These are phyloP conservation scores for Aspergillus steynii DNA, from an alignment of 495 filamentous ascomycete species.

Conservation along the genomic window DNA sequence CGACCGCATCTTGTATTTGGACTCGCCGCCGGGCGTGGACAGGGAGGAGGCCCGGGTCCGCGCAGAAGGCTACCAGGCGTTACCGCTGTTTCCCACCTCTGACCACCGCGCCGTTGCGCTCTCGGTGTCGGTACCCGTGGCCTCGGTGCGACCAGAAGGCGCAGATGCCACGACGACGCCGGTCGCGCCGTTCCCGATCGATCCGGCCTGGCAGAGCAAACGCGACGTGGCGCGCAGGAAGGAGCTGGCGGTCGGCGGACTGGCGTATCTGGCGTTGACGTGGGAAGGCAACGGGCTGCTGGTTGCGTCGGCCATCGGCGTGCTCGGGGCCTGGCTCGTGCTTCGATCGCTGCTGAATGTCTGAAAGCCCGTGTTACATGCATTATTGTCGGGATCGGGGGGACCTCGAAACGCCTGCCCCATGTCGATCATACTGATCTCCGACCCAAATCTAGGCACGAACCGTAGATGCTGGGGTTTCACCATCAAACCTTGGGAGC, in stretches of 20 bases:
- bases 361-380: constrained; percentile 10
- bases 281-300: constrained; percentile 58
- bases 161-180: constrained; percentile 24
- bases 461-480: constrained; percentile 10
- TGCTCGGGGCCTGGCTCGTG: constrained; percentile 48
- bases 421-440: constrained; percentile 13
- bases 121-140: constrained; percentile 57
- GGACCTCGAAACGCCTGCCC: constrained; percentile 7
- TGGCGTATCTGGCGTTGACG: constrained; percentile 59
- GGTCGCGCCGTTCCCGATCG: constrained; percentile 54
- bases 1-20: constrained; percentile 81
- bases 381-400: constrained; percentile 8
- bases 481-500: constrained; percentile 6
- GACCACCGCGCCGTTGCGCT: constrained; percentile 86
- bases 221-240: constrained; percentile 51
- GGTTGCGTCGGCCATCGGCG: constrained; percentile 42
- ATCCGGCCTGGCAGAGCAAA: constrained; percentile 50
- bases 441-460: constrained; percentile 1
- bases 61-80: constrained; percentile 63
- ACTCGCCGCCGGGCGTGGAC: constrained; percentile 53
- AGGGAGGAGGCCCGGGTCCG: constrained; percentile 34
- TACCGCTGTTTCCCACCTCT: constrained; percentile 72
- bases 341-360: constrained; percentile 35
- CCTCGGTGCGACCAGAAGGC: constrained; percentile 26
- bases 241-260: constrained; percentile 58